Evolutionary conservation across 2,329 filamentous ascomycete species (phyloP).

Genomic region (Exophiala mesophila): DNA sequence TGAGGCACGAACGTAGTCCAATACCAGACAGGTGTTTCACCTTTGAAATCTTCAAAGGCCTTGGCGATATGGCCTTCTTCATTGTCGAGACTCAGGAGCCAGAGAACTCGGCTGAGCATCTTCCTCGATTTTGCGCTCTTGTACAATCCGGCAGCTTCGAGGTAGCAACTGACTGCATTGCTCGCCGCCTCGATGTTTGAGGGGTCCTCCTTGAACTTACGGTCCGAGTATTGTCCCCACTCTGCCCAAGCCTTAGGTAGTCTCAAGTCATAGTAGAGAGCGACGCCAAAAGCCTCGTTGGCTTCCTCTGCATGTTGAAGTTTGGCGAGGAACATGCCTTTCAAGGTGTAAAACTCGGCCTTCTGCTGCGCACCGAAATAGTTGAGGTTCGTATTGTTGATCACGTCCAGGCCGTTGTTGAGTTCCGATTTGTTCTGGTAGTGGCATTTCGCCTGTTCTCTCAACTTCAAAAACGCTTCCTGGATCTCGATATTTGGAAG

Average conservation of each 20-base stretch:
- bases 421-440: slow-evolving; percentile 94
- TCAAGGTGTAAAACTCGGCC: slow-evolving; percentile 97
- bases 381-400: slow-evolving; percentile 98
- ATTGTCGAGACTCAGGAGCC: slow-evolving; percentile 92
- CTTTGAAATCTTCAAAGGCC: slow-evolving; percentile 94
- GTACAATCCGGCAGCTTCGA: slow-evolving; percentile 92
- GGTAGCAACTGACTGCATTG: slow-evolving; percentile 90
- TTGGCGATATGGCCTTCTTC: slow-evolving; percentile 73
- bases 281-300: slow-evolving; percentile 89
- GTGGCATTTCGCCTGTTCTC: slow-evolving; percentile 98
- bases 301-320: slow-evolving; percentile 85
- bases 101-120: slow-evolving; percentile 84
- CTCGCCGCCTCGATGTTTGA: slow-evolving; percentile 75
- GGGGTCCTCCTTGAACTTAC: slow-evolving; percentile 88
- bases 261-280: slow-evolving; percentile 90
- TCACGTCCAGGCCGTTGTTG: slow-evolving; percentile 89
- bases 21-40: slow-evolving; percentile 96
- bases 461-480: slow-evolving; percentile 93
- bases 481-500: slow-evolving; percentile 99
- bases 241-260: slow-evolving; percentile 98
- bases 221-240: slow-evolving; percentile 97
- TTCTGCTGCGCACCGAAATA: slow-evolving; percentile 97
- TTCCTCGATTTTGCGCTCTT: slow-evolving; percentile 97
- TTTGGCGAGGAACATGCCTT: slow-evolving; percentile 98
- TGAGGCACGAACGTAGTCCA: slow-evolving; percentile 99